Base-by-base conservation (phyloP, 805 yeast species). In the Priceomyces castillae region DNA sequence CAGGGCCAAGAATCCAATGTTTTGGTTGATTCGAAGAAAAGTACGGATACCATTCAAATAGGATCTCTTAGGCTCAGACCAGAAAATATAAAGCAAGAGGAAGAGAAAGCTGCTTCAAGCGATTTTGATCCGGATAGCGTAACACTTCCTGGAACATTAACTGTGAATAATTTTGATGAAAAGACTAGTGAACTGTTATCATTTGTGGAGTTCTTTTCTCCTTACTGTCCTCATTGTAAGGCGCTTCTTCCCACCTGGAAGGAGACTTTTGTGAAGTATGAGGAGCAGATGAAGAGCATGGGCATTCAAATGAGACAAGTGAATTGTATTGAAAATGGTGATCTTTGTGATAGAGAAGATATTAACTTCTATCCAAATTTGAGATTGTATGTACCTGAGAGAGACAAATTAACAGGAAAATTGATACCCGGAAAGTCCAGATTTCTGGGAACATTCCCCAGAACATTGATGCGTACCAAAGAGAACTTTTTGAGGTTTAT, bases 171-270 rank as follows among this genome's bases (percentile, higher is more conserved):
- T 16, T 88, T 86, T 56, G 81, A 78, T 41, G 46, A 60, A 10
- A 65, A 67, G 30, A 57, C 80, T n/a, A 57, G 69, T 15, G 64
- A 71, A 7, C 84, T 84, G 2, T 65, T 82, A 16, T 84, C 90
- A 55, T 74, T 92, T 56, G 82, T 92, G 26, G 97, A 92, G 65
- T 90, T 89, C 64, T 94, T 66, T 59, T 88, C 96, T 25, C 99
- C 99, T 0, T 83, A 83, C 56, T 94, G 99, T 61, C 61, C 69
- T 6, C 98, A 92, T 64, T 94, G 99, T 66, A 76, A 69, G 48
- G 71, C 67, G 6, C 66, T 94, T 41, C 94, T 87, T 2, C 98
- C 99, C 1, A 73, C 67, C 6, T 94, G 98, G 97, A 76, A 80
- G 46, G 70, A 75, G 43, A 76, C 92, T 0, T 86, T 80, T 65